phyloP scores from a whole-genome alignment of 2,329 filamentous ascomycete genomes.

The Metarhizium robertsii region DNA sequence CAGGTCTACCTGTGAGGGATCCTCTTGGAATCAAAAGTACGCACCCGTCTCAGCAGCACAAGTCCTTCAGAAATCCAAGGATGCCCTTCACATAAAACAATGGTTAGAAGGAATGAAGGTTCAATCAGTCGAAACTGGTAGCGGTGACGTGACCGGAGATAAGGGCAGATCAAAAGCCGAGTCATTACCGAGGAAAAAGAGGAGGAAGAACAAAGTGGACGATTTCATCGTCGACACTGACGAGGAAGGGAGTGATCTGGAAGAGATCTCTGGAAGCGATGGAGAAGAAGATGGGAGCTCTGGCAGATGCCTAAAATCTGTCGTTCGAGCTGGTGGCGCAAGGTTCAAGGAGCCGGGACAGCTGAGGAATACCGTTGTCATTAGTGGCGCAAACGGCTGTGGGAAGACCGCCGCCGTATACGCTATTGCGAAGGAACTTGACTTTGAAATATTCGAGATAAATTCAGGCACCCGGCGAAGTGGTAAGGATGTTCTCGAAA shows the following conservation, averaged over 20 bases:
- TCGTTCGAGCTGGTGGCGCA: conserved; percentile 37
- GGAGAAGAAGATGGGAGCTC: conserved; percentile 39
- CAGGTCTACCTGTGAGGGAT: conserved; percentile 60
- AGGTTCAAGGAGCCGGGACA: conserved; percentile 35
- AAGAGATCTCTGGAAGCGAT: conserved; percentile 57
- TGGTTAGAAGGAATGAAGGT: conserved; percentile 76
- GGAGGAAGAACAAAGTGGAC: conserved; percentile 65
- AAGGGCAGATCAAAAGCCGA: conserved; percentile 21
- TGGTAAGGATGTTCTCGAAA: conserved; percentile 84
- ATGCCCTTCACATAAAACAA: conserved; percentile 62
- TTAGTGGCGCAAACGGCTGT: conserved; percentile 82
- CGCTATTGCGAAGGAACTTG: conserved; percentile 83
- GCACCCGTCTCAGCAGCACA: conserved; percentile 59
- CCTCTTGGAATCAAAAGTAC: conserved; percentile 78
- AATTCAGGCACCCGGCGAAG: conserved; percentile 75
- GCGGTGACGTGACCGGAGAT: conserved; percentile 21
- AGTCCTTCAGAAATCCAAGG: conserved; percentile 65
- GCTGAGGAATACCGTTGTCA: conserved; percentile 66
- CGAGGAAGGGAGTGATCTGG: conserved; percentile 62
- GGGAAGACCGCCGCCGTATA: conserved; percentile 92
- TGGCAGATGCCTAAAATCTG: conserved; percentile 39
- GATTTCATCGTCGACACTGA: conserved; percentile 73
- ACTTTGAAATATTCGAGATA: conserved; percentile 92
- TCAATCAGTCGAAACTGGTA: conserved; percentile 60
- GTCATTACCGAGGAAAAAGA: conserved; percentile 44